Conservation (phyloP, 2,329 filamentous ascomycete genomes). For the Aspergillus neoniger region DNA sequence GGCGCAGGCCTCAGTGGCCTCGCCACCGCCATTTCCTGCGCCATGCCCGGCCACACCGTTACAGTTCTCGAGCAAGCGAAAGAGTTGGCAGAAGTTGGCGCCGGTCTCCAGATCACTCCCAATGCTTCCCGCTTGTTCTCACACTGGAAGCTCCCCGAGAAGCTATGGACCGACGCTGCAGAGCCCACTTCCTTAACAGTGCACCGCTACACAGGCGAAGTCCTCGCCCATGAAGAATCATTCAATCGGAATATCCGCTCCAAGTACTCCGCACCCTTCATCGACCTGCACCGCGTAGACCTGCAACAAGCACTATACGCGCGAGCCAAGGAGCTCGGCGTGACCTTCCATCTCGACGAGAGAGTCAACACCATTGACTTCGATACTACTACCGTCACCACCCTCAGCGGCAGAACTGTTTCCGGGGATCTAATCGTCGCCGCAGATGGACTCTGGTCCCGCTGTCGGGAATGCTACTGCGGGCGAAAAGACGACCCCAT, state of each 20-base stretch:
- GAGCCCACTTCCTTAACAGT: slow-evolving; percentile 37
- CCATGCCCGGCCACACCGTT: slow-evolving; percentile 29
- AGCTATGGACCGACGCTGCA: slow-evolving; percentile 33
- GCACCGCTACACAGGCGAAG: slow-evolving; percentile 35
- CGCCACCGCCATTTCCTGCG: slow-evolving; percentile 32
- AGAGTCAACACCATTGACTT: slow-evolving; percentile 49
- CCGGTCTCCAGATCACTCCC: slow-evolving; percentile 62
- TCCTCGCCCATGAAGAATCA: slow-evolving; percentile 50
- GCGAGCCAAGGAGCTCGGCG: slow-evolving; percentile 56
- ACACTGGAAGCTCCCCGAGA: slow-evolving; percentile 30
- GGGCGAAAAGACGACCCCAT: slow-evolving; percentile 51
- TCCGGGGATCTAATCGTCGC: slow-evolving; percentile 61
- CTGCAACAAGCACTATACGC: slow-evolving; percentile 57
- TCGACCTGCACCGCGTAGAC: slow-evolving; percentile 64
- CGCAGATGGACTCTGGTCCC: slow-evolving; percentile 66
- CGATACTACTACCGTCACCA: slow-evolving; percentile 31
- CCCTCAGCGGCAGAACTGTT: slow-evolving; percentile 46
- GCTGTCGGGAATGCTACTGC: slow-evolving; percentile 54
- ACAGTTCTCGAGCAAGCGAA: slow-evolving; percentile 34
- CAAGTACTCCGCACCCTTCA: slow-evolving; percentile 60
- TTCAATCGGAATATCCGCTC: slow-evolving; percentile 56
- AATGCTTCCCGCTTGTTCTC: slow-evolving; percentile 36
- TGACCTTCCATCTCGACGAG: slow-evolving; percentile 52
- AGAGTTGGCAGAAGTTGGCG: slow-evolving; percentile 53
- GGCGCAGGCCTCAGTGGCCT: slow-evolving; percentile 37